Evolutionary conservation across 75 land plant genomes (phyloP), one percentile per base, ranked within the genome.

Genomic region (Picea glauca): DNA sequence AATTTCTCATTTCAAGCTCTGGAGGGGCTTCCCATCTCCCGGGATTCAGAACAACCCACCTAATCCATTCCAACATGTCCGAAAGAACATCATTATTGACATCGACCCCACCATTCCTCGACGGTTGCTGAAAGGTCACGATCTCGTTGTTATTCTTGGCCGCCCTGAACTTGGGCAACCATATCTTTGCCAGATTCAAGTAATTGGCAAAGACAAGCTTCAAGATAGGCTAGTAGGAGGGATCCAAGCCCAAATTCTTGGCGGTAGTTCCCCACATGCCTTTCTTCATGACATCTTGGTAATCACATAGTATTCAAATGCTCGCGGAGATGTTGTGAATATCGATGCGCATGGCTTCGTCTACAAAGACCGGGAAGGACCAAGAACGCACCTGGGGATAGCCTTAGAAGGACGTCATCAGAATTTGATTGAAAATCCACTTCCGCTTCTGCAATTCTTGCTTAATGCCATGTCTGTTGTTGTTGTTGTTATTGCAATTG

Each of bases 131-230:
- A 35, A 35, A 35, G 20, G 1, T 40, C 1, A 5, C 8, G 5
- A 67, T 67, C 7, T 38, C 32, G 13, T 40, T 40, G 0, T 40
- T 38, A 20, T 20, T 1, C 72, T 20, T 67, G 3, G 20, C 5
- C 0, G 66, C 13, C 4, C 32, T 3, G 23, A 31, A 15, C 8
- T 40, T 35, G 7, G 35, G 72, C 43, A 67, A 20, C 72, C 72
- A 67, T 4, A 9, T 46, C 35, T 75, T n/a, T 77, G 62, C 32
- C 26, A 12, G 77, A 21, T 77, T 77, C 13, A 77, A 33, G 31
- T 77, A 77, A 76, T 77, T 77, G 43, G 35, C 4, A 20, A 58
- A 77, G 6, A 77, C 77, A 20, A 77, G 35, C 76, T 77, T 77
- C 40, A 77, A 15, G 4, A 32, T n/a, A 9, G 78, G 76, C 15